These are phyloP conservation scores for Neopestalotiopsis sp. DNA, from an alignment of 2,329 filamentous ascomycete genomes.

Conservation along the genomic window DNA sequence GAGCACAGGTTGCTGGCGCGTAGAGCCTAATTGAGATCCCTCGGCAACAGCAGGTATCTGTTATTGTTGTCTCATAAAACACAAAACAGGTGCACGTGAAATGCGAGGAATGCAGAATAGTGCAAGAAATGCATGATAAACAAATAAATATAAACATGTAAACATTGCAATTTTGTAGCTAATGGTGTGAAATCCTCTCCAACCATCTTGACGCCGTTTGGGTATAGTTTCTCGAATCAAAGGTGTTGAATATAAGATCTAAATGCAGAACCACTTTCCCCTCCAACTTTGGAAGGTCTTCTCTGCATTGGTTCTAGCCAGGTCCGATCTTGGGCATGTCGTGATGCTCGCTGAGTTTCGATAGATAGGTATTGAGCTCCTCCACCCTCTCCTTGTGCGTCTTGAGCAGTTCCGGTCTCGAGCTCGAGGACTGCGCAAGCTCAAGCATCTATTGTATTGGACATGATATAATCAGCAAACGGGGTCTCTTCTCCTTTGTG, in stretches of 20 bases:
- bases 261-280: not conserved
- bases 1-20: not conserved
- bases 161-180: not conserved
- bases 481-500: not conserved
- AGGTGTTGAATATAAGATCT: not conserved
- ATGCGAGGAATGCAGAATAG: not conserved
- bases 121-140: not conserved
- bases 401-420: constrained; percentile 80
- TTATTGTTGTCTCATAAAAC: not conserved
- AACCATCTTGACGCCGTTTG: not conserved
- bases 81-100: not conserved
- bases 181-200: no score
- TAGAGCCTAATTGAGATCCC: constrained; percentile 8
- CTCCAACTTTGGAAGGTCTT: not conserved
- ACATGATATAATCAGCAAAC: not conserved
- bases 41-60: not conserved
- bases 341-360: constrained; percentile 92
- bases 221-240: not conserved
- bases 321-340: constrained; percentile 83
- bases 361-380: constrained; percentile 92
- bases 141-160: not conserved
- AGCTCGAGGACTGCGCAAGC: constrained; percentile 65
- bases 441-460: constrained; percentile 72
- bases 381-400: constrained; percentile 97
- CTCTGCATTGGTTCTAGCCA: constrained; percentile 45